Evolutionary conservation across 2,329 filamentous ascomycete genomes (phyloP).

Genomic region (Incumbomyces lentus): DNA sequence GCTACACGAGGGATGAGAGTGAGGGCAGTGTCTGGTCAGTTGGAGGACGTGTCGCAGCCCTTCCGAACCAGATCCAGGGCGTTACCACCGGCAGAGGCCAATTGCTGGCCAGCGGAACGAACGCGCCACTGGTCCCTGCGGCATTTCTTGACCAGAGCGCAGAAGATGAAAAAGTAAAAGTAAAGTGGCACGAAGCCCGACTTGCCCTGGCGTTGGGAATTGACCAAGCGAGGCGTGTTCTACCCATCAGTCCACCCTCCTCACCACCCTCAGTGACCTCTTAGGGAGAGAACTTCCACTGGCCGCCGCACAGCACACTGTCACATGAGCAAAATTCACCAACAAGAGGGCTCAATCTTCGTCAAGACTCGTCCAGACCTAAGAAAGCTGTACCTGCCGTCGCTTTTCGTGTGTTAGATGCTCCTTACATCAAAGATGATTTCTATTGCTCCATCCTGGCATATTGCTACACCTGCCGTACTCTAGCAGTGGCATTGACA

Average conservation of each 20-base stretch:
- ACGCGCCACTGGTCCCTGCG: slow-evolving; percentile 54
- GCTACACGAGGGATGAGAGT: slow-evolving; percentile 44
- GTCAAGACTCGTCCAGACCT: slow-evolving; percentile 2
- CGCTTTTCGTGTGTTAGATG: slow-evolving; percentile 82
- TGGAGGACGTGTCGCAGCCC: slow-evolving; percentile 54
- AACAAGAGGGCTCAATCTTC: neutral
- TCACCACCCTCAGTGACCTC: slow-evolving; percentile 13
- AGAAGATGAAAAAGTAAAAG: slow-evolving; percentile 54
- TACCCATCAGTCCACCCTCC: slow-evolving; percentile 41
- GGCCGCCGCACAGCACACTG: slow-evolving; percentile 32
- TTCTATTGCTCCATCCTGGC: slow-evolving; percentile 90
- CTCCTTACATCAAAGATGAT: slow-evolving; percentile 79
- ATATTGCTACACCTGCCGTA: slow-evolving; percentile 64
- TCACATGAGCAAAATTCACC: slow-evolving; percentile 23
- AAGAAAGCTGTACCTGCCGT: slow-evolving; percentile 51
- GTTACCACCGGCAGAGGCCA: slow-evolving; percentile 54
- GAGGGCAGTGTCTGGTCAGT: slow-evolving; percentile 66
- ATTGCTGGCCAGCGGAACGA: slow-evolving; percentile 58
- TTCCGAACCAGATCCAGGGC: slow-evolving; percentile 32
- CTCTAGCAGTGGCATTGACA: slow-evolving; percentile 73
- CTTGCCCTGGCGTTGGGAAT: slow-evolving; percentile 74
- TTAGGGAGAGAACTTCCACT: slow-evolving; percentile 27
- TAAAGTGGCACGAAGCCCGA: slow-evolving; percentile 59
- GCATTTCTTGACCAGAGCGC: slow-evolving; percentile 43
- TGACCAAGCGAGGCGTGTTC: slow-evolving; percentile 55